Base-by-base conservation (phyloP, 2,329 filamentous ascomycete species). In the Penicillium digitatum region DNA sequence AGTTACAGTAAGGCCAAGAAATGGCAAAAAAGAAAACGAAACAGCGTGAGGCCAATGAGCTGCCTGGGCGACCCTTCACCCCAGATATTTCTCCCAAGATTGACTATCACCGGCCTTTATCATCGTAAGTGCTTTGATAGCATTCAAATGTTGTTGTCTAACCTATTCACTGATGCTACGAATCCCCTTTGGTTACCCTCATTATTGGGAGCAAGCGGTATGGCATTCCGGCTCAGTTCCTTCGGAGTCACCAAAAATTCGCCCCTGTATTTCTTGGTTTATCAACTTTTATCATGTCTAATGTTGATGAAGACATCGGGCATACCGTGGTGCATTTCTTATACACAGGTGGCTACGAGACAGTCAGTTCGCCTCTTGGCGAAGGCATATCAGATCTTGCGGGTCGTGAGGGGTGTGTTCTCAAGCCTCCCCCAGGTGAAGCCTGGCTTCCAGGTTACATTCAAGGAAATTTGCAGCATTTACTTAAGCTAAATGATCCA, bases 361-460 rank as follows among this genome's bases (percentile, higher is more conserved):
- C 54, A 12, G 43, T 56, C 29, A 52, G 18, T 20, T 56, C 54
- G 31, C 42, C 54, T 48, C 48, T 56, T 48, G 44, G 16, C 9
- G 54, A 27, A 52, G 48, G 48, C 38, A 40, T 9, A 35, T 56
- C 48, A 35, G 48, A 52, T 56, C 44, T 56, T 52, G 18, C 29
- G 32, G 32, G 9, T 39, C 14, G 16, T 29, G 45, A 57, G 49
- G 46, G 55, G 32, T 16, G 22, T 54, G 3, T 57, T 57, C 16
- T 53, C 50, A 53, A 57, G 34, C 3, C 55, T 57, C 29, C 55
- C 55, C 3, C 27, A 10, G 55, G 8, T 43, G 50, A 57, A 47
- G 50, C 45, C 16, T 57, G 55, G 55, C 50, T 57, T 53, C 50
- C 40, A 50, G 8, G 20, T 46, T 57, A 57, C 34, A 57, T 57